A percentile compares a stretch with the other conserved stretches of the same genome.
Evolutionary conservation across 257 asterid species (phyloP).

Genomic region (Nicotiana otophora): DNA sequence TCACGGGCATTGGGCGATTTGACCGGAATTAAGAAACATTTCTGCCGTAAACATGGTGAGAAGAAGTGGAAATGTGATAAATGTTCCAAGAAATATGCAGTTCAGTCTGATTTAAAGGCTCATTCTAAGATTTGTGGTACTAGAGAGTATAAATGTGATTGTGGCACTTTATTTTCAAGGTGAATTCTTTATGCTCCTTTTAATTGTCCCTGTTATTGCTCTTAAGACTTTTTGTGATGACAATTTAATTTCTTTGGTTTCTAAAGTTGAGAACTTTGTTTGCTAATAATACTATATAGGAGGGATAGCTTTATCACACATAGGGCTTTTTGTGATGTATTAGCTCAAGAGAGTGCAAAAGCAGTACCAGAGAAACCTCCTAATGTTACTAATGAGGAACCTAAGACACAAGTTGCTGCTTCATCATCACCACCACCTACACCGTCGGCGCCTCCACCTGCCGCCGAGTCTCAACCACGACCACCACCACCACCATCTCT

Average conservation of each 20-base stretch:
- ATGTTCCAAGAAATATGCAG: conserved; percentile 82
- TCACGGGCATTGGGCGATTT: conserved; percentile 79
- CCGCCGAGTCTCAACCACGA: conserved; percentile 8
- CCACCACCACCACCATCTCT: conserved; percentile 5
- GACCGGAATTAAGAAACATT: conserved; percentile 89
- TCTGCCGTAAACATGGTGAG: conserved; percentile 84
- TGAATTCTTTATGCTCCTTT: background rate
- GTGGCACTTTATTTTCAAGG: conserved; percentile 85
- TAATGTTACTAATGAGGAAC: conserved; percentile 28
- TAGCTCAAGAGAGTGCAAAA: conserved; percentile 71
- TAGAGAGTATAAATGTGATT: conserved; percentile 74
- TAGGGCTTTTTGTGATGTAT: conserved; percentile 87
- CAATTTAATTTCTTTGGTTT: background rate
- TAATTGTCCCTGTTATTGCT: background rate
- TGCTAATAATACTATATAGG: conserved; percentile 39
- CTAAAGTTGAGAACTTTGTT: conserved; percentile 9
- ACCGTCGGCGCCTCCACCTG: conserved; percentile 16
- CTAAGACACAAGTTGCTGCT: conserved; percentile 28
- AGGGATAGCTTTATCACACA: conserved; percentile 90
- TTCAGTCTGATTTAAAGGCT: conserved; percentile 91
- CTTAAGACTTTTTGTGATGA: too few relatives aligned
- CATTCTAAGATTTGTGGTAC: conserved; percentile 86
- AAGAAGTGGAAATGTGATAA: conserved; percentile 86
- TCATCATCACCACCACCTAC: conserved; percentile 25
- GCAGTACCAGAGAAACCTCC: conserved; percentile 30